Conservation (phyloP, 2,329 filamentous ascomycete species). For the Pleurostoma richardsiae region DNA sequence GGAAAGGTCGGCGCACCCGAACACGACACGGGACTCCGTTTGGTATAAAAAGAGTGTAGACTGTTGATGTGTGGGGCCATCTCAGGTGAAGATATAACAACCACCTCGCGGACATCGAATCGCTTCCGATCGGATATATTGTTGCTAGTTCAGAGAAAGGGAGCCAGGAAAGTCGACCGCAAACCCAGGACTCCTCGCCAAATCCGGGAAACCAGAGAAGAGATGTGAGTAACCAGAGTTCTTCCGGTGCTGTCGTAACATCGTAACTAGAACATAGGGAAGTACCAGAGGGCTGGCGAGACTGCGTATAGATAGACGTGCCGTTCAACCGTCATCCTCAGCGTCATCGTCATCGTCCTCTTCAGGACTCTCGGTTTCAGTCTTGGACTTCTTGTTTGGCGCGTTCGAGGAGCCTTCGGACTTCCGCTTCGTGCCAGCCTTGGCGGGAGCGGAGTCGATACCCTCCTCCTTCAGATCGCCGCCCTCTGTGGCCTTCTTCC, state of each 20-base stretch:
- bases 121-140: background rate
- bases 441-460: conserved; percentile 17
- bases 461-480: conserved; percentile 30
- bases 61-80: background rate
- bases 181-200: background rate
- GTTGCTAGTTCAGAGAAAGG: background rate
- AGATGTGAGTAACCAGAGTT: conserved; percentile 2
- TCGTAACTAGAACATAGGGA: conserved; percentile 10
- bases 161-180: background rate
- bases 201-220: background rate
- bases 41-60: background rate
- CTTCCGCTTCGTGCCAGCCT: conserved; percentile 53
- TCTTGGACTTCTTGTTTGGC: conserved; percentile 49
- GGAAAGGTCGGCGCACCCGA: background rate
- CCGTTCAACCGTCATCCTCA: conserved; percentile 12
- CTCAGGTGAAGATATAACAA: background rate
- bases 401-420: conserved; percentile 43
- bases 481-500: conserved; percentile 40
- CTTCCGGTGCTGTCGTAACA: conserved; percentile 8
- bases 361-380: conserved; percentile 32
- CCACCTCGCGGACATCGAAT: background rate
- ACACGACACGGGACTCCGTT: background rate
- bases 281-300: background rate
- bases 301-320: background rate
- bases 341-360: conserved; percentile 27